phyloP scores from a whole-genome alignment of 2,329 filamentous ascomycete genomes.

The Talaromyces sp. region DNA sequence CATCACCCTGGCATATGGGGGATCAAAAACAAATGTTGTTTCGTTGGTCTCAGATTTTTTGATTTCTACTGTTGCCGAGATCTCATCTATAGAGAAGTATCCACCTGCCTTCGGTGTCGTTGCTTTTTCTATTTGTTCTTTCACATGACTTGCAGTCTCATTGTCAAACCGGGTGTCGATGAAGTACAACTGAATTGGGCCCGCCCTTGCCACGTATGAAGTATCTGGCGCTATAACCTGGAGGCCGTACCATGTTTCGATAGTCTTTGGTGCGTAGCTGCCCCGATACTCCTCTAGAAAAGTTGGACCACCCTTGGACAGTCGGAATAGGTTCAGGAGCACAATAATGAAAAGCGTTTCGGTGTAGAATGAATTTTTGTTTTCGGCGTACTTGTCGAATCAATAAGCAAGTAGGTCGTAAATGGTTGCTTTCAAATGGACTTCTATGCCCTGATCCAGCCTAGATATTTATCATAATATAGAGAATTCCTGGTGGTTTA shows the following conservation, averaged over 20 bases:
- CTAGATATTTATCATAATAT: neutral
- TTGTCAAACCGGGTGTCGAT: slow-evolving; percentile 18
- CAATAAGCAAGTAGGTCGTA: neutral
- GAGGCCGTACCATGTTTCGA: slow-evolving; percentile 13
- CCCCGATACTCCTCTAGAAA: slow-evolving; percentile 18
- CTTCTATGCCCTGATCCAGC: neutral
- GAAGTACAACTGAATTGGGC: slow-evolving; percentile 17
- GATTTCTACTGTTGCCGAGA: slow-evolving; percentile 17
- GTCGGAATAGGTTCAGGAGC: slow-evolving; percentile 11
- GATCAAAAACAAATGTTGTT: slow-evolving; percentile 20
- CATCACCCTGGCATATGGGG: slow-evolving; percentile 15
- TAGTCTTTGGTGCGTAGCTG: slow-evolving; percentile 17
- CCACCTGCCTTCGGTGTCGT: neutral
- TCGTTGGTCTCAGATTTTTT: slow-evolving; percentile 16
- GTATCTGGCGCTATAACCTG: slow-evolving; percentile 20
- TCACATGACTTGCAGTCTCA: slow-evolving; percentile 18
- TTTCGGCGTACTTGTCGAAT: neutral
- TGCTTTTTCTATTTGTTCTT: slow-evolving; percentile 19
- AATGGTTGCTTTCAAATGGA: neutral
- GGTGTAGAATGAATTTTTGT: neutral
- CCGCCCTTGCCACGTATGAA: slow-evolving; percentile 18
- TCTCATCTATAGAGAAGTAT: slow-evolving; percentile 20
- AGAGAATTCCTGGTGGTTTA: neutral
- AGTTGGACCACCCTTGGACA: slow-evolving; percentile 11
- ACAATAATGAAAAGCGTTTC: neutral